A percentile compares a stretch with the other conserved stretches of the same genome.
These are phyloP conservation scores for Quercus gilva DNA, from an alignment of 306 rosid species.

Conservation along the genomic window DNA sequence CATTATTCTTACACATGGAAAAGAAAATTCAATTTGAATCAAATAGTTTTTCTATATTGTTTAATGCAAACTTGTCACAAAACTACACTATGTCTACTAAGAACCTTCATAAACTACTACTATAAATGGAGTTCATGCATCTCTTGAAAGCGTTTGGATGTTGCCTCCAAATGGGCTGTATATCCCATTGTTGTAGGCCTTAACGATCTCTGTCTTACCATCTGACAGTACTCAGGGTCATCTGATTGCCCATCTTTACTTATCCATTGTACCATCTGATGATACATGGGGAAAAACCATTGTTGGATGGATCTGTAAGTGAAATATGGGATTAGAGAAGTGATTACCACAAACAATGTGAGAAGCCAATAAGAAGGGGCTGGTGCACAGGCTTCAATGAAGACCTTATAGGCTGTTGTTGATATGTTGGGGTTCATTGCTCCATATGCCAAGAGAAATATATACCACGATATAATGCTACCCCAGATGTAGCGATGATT, in stretches of 20 bases:
- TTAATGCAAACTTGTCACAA: too few relatives aligned
- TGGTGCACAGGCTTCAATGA: slow-evolving; percentile 84
- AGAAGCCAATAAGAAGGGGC: slow-evolving; percentile 72
- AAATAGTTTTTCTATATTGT: not conserved
- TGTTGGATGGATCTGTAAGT: slow-evolving; percentile 53
- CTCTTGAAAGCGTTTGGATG: slow-evolving; percentile 51
- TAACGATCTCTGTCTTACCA: slow-evolving; percentile 72
- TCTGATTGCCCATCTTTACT: slow-evolving; percentile 57
- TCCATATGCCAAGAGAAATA: slow-evolving; percentile 81
- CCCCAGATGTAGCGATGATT: slow-evolving; percentile 94
- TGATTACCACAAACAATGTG: slow-evolving; percentile 52
- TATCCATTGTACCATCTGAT: slow-evolving; percentile 91
- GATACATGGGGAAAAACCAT: slow-evolving; percentile 77
- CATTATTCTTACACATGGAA: slow-evolving; percentile 41
- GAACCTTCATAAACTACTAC: too few relatives aligned
- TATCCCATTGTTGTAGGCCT: slow-evolving; percentile 73
- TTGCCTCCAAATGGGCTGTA: slow-evolving; percentile 82
- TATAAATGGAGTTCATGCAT: slow-evolving; percentile 14
- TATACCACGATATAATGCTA: slow-evolving; percentile 68
- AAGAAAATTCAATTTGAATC: slow-evolving; percentile 14
- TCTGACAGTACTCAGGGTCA: slow-evolving; percentile 72
- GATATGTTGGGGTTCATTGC: slow-evolving; percentile 68
- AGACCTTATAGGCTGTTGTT: slow-evolving; percentile 82
- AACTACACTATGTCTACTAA: too few relatives aligned
- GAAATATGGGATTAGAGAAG: slow-evolving; percentile 72